Percentiles rank a stretch among this genome's conserved stretches.
These are phyloP conservation scores for Balansia obtecta DNA, from an alignment of 2,329 filamentous ascomycete genomes.

Conservation along the genomic window DNA sequence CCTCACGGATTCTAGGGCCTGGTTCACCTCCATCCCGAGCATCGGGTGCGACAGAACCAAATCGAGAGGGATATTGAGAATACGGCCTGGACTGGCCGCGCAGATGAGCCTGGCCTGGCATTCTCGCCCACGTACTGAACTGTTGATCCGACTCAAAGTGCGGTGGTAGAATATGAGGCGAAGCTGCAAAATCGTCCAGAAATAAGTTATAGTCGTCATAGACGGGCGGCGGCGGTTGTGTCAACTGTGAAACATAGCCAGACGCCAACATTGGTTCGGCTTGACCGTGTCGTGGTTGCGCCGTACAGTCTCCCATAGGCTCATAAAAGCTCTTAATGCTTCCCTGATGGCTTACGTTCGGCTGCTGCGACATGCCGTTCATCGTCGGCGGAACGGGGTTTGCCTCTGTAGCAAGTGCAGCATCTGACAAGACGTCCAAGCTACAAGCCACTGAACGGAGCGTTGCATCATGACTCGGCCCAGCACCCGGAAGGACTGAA, in stretches of 20 bases:
- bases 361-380: slow-evolving; percentile 30
- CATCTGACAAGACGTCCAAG: slow-evolving; percentile 45
- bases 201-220: slow-evolving; percentile 49
- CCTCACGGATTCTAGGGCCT: slow-evolving; percentile 16
- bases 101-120: slow-evolving; percentile 24
- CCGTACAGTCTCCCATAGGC: slow-evolving; percentile 30
- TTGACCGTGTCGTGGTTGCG: slow-evolving; percentile 35
- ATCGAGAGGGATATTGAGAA: slow-evolving; percentile 41
- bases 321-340: slow-evolving; percentile 37
- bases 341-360: slow-evolving; percentile 26
- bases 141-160: slow-evolving; percentile 42
- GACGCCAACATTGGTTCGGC: slow-evolving; percentile 25
- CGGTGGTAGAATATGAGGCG: slow-evolving; percentile 42
- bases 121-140: slow-evolving; percentile 37
- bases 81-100: slow-evolving; percentile 33
- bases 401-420: slow-evolving; percentile 45
- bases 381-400: slow-evolving; percentile 39
- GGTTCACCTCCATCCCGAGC: slow-evolving; percentile 26
- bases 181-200: slow-evolving; percentile 42
- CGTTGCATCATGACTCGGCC: slow-evolving; percentile 25
- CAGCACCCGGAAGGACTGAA: slow-evolving; percentile 20
- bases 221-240: slow-evolving; percentile 19
- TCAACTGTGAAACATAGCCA: slow-evolving; percentile 19
- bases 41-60: slow-evolving; percentile 42
- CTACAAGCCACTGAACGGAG: slow-evolving; percentile 39